Evolutionary conservation across 495 filamentous ascomycete genomes (phyloP).

Genomic region (Penicillium paxilli): DNA sequence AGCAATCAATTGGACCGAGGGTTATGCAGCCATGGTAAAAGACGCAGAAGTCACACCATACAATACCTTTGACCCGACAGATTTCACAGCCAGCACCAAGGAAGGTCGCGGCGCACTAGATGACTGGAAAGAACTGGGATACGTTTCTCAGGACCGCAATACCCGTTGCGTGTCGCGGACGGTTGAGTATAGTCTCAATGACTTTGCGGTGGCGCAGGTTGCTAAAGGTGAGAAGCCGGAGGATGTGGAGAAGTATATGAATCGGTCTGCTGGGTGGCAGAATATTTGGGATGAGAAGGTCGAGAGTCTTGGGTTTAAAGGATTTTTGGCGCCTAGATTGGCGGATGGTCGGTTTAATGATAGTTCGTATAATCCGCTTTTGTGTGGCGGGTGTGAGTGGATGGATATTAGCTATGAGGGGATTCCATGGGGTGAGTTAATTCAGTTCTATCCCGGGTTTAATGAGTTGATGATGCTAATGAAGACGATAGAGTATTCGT

Average conservation of each 20-base stretch:
- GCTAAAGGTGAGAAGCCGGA: constrained; percentile 56
- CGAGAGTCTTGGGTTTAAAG: constrained; percentile 53
- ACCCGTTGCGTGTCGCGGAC: constrained; percentile 69
- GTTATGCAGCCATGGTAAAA: constrained; percentile 59
- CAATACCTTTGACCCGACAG: constrained; percentile 62
- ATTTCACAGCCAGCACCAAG: constrained; percentile 60
- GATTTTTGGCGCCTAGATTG: constrained; percentile 62
- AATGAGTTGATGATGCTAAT: not conserved
- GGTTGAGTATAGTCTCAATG: constrained; percentile 73
- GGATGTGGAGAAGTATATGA: constrained; percentile 57
- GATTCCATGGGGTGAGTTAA: constrained; percentile 36
- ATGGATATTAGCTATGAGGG: constrained; percentile 35
- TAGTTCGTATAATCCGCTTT: constrained; percentile 57
- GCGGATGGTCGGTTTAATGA: constrained; percentile 53
- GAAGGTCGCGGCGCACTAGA: constrained; percentile 66
- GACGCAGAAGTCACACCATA: constrained; percentile 72
- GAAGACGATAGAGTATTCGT: constrained; percentile 54
- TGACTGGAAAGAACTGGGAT: constrained; percentile 67
- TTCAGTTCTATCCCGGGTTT: not conserved
- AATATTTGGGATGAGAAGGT: constrained; percentile 61
- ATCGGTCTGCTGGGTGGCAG: constrained; percentile 62
- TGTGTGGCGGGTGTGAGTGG: constrained; percentile 68
- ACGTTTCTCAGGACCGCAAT: constrained; percentile 67
- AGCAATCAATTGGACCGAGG: constrained; percentile 52
- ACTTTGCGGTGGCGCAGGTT: constrained; percentile 67